phyloP scores from a whole-genome alignment of 2,329 filamentous ascomycete species.

The Cercospora beticola region DNA sequence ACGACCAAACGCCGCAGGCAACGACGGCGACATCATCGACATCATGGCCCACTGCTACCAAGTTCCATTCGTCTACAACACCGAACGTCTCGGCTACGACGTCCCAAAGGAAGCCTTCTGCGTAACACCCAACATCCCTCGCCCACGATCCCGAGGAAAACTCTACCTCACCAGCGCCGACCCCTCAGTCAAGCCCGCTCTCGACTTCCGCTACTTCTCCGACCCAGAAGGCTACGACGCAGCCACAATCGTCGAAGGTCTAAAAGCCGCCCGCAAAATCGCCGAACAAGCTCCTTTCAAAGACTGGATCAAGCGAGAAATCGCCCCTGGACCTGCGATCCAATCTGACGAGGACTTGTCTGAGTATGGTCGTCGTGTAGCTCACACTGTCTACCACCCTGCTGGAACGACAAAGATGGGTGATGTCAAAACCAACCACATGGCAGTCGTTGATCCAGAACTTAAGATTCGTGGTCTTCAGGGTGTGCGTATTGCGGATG shows the following conservation, averaged over 20 bases:
- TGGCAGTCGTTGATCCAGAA: conserved; percentile 77
- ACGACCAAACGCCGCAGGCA: conserved; percentile 63
- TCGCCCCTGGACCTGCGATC: conserved; percentile 71
- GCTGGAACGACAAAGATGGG: conserved; percentile 91
- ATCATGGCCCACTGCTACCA: conserved; percentile 98
- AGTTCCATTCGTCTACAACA: conserved; percentile 89
- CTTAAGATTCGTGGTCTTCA: conserved; percentile 71
- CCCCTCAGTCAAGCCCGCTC: conserved; percentile 73
- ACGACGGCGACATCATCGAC: conserved; percentile 75
- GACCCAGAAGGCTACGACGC: conserved; percentile 83
- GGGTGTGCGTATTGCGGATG: conserved; percentile 77
- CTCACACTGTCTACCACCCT: conserved; percentile 89
- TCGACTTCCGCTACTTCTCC: conserved; percentile 89
- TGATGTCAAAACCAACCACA: conserved; percentile 63
- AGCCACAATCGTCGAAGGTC: conserved; percentile 73
- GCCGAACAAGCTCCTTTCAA: conserved; percentile 75
- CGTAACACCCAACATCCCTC: conserved; percentile 90
- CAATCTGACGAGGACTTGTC: conserved; percentile 77
- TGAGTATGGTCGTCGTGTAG: conserved; percentile 76
- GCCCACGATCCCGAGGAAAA: conserved; percentile 73
- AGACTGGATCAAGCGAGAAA: conserved; percentile 78
- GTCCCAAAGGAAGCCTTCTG: conserved; percentile 76
- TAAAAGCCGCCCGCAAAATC: conserved; percentile 74
- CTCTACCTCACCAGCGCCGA: conserved; percentile 76
- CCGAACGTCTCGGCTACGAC: conserved; percentile 71